Evolutionary conservation across 345 rosid species (phyloP).

Genomic region (Citrus sinensis): DNA sequence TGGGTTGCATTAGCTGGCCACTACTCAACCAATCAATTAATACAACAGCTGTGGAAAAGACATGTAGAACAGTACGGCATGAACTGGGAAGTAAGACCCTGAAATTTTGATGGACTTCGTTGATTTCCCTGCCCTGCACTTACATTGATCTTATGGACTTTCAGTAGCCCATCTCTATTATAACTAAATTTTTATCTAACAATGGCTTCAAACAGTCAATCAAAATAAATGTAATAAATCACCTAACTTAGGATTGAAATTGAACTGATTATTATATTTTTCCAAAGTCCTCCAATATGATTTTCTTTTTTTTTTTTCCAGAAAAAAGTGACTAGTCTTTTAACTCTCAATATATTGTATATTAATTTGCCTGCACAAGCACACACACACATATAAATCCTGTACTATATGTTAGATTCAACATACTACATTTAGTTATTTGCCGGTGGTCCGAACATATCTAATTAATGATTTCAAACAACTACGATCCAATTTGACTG

Average conservation of each 20-base stretch:
- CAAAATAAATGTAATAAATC: no score
- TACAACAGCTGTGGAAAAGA: background rate
- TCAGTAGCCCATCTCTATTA: no score
- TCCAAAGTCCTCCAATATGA: no score
- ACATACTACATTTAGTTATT: background rate
- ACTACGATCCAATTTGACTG: background rate
- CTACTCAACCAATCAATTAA: background rate
- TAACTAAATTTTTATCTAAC: no score
- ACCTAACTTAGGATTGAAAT: accelerated
- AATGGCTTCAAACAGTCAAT: no score
- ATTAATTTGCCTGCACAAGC: background rate
- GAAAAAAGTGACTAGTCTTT: no score
- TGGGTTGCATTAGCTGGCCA: background rate
- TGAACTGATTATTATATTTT: no score
- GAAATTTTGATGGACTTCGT: background rate
- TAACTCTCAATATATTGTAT: background rate
- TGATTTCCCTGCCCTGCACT: no score
- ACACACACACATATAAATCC: background rate
- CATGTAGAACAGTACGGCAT: background rate
- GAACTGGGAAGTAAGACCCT: background rate
- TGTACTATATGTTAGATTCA: background rate
- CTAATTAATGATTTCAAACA: background rate
- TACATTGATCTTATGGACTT: no score
- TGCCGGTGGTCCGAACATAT: background rate
- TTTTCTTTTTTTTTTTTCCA: no score